Base-by-base conservation (phyloP, 441 rosid species). In the Gossypium gossypioides region DNA sequence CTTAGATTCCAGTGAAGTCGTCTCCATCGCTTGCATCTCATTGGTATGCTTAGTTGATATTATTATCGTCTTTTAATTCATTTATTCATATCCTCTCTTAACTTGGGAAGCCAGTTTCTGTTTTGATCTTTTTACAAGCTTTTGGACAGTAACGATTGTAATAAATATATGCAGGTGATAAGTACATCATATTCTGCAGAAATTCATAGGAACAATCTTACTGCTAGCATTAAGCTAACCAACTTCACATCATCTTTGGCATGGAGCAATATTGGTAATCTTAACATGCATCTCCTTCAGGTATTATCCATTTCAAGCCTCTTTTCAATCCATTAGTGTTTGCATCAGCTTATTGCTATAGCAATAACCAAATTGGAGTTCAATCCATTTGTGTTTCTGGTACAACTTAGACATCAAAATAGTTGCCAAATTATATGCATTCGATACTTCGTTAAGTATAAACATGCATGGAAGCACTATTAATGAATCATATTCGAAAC, bases 11-110 rank as follows among this genome's bases (percentile, higher is more conserved):
- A 84, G 76, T 24, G 56, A 81, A 77, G 75, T 80, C 58, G 77
- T 89, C 75, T 85, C 97, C 0, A 88, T 89, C 62, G 90, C 90
- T 2, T 81, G 86, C 63, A 75, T 89, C 80, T 89, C 92, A 58
- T 67, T 88, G 84, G 97, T 89, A 80, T 7, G 89, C 72, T 69
- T 25, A 1, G 32, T 5, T 12, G 8, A 64, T 10, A 37, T 40
- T 29, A 56, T 10, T 56, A 6, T 19, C 60, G 3, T 56, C 60
- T 10, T 56, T 21, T 56, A 56, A 0, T 22, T 22, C 29, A 9
- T 10, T 22, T 22, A 15, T 56, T 56, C n/a, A 18, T 18, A 18
- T n/a, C 24, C 22, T 52, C 57, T 6, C 7, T 52, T 19, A 52
- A 16, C 57, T 15, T 4, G 0, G 24, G 57, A 52, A 52, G 57